Conservation (phyloP, 1,284 basidiomycete species). For the Exobasidium rhododendri region DNA sequence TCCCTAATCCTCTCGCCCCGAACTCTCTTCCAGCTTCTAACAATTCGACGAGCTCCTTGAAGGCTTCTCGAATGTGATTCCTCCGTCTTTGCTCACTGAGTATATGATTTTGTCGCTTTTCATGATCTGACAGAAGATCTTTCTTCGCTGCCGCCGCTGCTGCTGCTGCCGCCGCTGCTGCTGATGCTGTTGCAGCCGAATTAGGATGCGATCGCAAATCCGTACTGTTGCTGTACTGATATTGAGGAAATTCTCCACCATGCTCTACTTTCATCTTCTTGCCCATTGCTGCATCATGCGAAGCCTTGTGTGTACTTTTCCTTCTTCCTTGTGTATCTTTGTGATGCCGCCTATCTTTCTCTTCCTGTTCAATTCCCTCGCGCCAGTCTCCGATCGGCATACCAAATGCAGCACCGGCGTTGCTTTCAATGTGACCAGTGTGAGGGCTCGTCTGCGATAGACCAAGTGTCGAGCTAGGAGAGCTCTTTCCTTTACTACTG, state of each 20-base stretch:
- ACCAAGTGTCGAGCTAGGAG: background rate
- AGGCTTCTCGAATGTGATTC: conserved; percentile 51
- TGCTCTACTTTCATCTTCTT: conserved; percentile 42
- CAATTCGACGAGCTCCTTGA: conserved; percentile 50
- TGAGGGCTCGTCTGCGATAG: background rate
- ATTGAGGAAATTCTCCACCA: conserved; percentile 6
- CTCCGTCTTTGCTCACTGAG: conserved; percentile 49
- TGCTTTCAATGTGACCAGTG: background rate
- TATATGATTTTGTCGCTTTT: conserved; percentile 50
- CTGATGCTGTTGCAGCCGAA: conserved; percentile 1
- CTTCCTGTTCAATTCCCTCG: conserved; percentile 6
- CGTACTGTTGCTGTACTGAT: background rate
- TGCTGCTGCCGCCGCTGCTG: background rate
- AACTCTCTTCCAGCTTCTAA: conserved; percentile 47
- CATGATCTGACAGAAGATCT: conserved; percentile 41
- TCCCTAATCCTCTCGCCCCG: conserved; percentile 50
- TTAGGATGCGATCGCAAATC: background rate
- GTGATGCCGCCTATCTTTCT: no score
- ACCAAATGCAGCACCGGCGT: conserved; percentile 8
- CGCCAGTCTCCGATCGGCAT: conserved; percentile 1
- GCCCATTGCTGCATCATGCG: conserved; percentile 15
- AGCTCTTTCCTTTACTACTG: conserved; percentile 3
- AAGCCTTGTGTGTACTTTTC: background rate
- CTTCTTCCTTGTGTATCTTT: background rate
- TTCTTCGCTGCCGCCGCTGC: conserved; percentile 18